Base-by-base conservation (phyloP, 2,329 filamentous ascomycete genomes). In the Coniochaeta hoffmannii region DNA sequence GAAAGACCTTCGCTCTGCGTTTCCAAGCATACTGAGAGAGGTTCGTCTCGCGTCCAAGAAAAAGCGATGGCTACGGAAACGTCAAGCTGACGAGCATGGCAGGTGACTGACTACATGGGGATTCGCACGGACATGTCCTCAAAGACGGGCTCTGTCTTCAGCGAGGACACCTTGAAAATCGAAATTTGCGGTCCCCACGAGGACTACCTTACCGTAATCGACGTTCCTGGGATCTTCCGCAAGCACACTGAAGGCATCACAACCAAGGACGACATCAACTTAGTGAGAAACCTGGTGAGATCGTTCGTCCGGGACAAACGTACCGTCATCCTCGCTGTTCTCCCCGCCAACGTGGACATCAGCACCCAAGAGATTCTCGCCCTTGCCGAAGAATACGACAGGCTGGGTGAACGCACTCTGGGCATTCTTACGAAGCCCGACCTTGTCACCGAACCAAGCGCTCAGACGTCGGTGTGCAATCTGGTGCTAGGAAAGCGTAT, bases 341-440 rank as follows among this genome's bases (percentile, higher is more conserved):
- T 77, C 2, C 71, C 70, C 0, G 70, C 72, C 10, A 72, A 71
- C 30, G 68, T 71, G 3, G 75, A 80, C 53, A 66, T 76, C 28
- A 71, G 69, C 0, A 78, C 69, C 0, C 74, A 79, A 53, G 69
- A 73, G 32, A 77, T 79, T 35, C 62, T 78, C 1, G 63, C 71
- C 26, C 61, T 73, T 38, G 73, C 75, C 0, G 62, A 65, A 19
- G 61, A 69, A 11, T 57, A 62, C 24, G 74, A 78, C 58, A 59
- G 57, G 0, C 56, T 60, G 4, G 72, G 73, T 0, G 58, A 62
- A 31, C 64, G 75, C 38, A 78, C 74, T 0, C 54, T 78, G 0
- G 73, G 73, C 0, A 67, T 79, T 3, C 62, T 79, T 1, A 79
- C 76, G 0, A 78, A 79, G 58, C 72, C 74, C 0, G 75, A 79